Evolutionary conservation across 1,284 basidiomycete species (phyloP), one percentile per base, ranked within the genome.

Genomic region (Cronartium quercuum): DNA sequence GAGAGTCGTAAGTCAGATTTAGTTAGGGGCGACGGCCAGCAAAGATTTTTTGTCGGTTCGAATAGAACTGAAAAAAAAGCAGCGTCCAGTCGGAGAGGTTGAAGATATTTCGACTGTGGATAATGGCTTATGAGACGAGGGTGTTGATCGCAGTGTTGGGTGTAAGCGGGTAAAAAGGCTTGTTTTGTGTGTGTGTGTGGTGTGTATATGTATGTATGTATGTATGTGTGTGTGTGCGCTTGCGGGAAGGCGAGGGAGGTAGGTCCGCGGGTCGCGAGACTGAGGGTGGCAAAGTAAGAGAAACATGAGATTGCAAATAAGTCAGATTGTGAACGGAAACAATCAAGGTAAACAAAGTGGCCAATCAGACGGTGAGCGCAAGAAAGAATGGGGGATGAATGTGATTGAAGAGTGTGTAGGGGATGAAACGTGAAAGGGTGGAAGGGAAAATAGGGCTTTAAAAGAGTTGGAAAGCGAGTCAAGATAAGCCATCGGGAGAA

Each of bases 241-340:
- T 41, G 58, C 69, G 62, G 63, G 35, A 40, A 66, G 35, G 42
- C 62, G 60, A 61, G 37, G 44, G 51, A 55, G 47, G 61, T 64
- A 15, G 51, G 44, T 55, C 69, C 42, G 62, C 37, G 69, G 69
- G 69, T 73, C 69, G 69, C 69, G 69, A 73, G 69, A 73, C 69
- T 73, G 69, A 21, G 15, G 6, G 3, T 7, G 44, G 12, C 7
- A 42, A 44, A 35, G 29, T 21, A 18, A 70, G 58, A 57, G 51
- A 41, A 51, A 57, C 18, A 21, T 35, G 41, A 44, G 29, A 63
- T 29, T 24, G 29, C 37, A n/a, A 44, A 9, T 9, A 38, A 12
- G 6, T 5, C 9, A 37, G 24, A 37, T 37, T 44, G 47, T 9
- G 66, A 40, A 24, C 55, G 66, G 57, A 42, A 42, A 41, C 35